Conservation (phyloP, 345 rosid genomes). For the Aquilaria malaccensis region DNA sequence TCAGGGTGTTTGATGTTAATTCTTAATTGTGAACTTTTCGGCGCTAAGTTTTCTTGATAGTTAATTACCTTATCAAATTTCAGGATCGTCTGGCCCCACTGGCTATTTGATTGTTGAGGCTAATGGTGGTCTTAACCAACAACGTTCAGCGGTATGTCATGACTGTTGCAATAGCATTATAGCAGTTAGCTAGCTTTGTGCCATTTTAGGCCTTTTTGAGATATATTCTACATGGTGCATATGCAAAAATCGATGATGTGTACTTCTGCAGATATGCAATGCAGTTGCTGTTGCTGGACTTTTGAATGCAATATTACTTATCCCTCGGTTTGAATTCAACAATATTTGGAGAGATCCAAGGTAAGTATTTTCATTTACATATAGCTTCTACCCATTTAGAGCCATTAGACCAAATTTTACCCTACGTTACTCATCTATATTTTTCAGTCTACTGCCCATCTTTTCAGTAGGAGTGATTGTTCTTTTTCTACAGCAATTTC, state of each 20-base stretch:
- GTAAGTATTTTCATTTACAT: slow-evolving; percentile 20
- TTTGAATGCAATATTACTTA: slow-evolving; percentile 70
- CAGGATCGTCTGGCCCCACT: slow-evolving; percentile 40
- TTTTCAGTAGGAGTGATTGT: neutral
- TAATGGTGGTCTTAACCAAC: slow-evolving; percentile 97
- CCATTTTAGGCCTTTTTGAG: no score
- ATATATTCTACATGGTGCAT: no score
- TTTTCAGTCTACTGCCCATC: neutral
- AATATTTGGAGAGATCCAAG: slow-evolving; percentile 90
- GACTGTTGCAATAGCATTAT: neutral
- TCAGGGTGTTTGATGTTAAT: no score
- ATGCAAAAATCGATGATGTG: neutral
- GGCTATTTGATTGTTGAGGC: slow-evolving; percentile 84
- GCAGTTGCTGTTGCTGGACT: slow-evolving; percentile 97
- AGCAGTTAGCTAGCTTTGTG: no score
- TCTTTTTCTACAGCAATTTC: slow-evolving; percentile 52
- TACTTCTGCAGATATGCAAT: slow-evolving; percentile 65
- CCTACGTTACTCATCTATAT: neutral
- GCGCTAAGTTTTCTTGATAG: neutral
- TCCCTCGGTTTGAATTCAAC: slow-evolving; percentile 75
- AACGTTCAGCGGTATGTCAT: slow-evolving; percentile 78
- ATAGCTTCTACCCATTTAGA: neutral
- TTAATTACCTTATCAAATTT: slow-evolving; percentile 16
- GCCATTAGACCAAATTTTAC: neutral
- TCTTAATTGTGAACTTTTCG: no score